phyloP scores from a whole-genome alignment of 768 basidiomycete genomes.

The Rhizopogon rudus region DNA sequence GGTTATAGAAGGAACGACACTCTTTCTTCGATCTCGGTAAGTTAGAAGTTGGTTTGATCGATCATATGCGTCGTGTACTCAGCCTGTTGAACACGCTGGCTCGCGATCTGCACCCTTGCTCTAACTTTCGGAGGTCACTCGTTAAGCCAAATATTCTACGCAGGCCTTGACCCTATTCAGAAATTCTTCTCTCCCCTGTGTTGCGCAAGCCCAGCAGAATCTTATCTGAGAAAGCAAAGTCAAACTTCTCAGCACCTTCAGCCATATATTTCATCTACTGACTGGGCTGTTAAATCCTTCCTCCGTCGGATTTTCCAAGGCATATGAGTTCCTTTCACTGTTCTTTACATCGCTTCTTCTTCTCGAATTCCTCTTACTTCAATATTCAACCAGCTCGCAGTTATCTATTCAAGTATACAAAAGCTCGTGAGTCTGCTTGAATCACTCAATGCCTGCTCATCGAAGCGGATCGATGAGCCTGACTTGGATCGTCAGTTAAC shows the following conservation, averaged over 20 bases:
- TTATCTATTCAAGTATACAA: slow-evolving; percentile 35
- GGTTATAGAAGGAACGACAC: no score
- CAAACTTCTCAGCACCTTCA: slow-evolving; percentile 70
- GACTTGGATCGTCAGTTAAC: slow-evolving; percentile 83
- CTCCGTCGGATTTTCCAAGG: slow-evolving; percentile 42
- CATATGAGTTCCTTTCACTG: slow-evolving; percentile 64
- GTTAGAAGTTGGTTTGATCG: slow-evolving; percentile 2
- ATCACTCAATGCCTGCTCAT: slow-evolving; percentile 81
- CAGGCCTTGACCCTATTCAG: slow-evolving; percentile 72
- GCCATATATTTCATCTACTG: slow-evolving; percentile 60
- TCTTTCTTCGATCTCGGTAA: slow-evolving; percentile 34
- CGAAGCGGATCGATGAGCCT: slow-evolving; percentile 79
- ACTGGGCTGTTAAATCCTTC: slow-evolving; percentile 47
- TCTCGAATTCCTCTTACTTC: slow-evolving; percentile 67
- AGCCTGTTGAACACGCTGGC: slow-evolving; percentile 76
- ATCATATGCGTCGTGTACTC: not conserved
- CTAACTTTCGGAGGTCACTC: slow-evolving; percentile 75
- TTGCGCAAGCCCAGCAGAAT: slow-evolving; percentile 71
- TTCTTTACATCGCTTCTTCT: slow-evolving; percentile 69
- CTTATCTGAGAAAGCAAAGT: slow-evolving; percentile 85
- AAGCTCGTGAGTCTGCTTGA: slow-evolving; percentile 51
- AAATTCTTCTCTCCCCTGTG: slow-evolving; percentile 74
- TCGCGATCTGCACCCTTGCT: slow-evolving; percentile 72
- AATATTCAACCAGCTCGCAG: slow-evolving; percentile 54
- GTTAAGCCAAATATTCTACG: slow-evolving; percentile 58